These are phyloP conservation scores for Aurinia saxatilis DNA, from an alignment of 345 rosid species.

Conservation along the genomic window DNA sequence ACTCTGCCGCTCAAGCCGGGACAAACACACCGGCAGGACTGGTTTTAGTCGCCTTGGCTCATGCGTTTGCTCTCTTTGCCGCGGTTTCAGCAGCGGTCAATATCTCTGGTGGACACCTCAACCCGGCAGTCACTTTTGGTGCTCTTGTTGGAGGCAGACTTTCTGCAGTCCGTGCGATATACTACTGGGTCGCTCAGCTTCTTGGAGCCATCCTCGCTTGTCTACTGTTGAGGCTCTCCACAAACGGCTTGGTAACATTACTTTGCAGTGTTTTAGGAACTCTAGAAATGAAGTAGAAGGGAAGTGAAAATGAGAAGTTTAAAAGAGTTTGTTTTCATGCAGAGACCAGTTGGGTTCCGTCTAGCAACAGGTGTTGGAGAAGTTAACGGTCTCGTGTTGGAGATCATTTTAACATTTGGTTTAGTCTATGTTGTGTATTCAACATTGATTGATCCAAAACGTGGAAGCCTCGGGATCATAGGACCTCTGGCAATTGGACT, in stretches of 20 bases:
- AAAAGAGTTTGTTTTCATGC: conserved; percentile 19
- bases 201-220: conserved; percentile 56
- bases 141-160: conserved; percentile 70
- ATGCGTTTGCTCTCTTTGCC: conserved; percentile 53
- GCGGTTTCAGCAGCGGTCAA: conserved; percentile 58
- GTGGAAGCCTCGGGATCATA: conserved; percentile 31
- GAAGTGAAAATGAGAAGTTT: no score
- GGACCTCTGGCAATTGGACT: conserved; percentile 31
- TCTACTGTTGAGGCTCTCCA: conserved; percentile 49
- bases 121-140: conserved; percentile 78
- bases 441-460: conserved; percentile 30
- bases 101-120: conserved; percentile 69
- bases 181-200: conserved; percentile 75
- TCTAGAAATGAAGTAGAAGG: no score
- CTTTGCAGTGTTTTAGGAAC: no score
- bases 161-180: conserved; percentile 44
- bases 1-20: conserved; percentile 19
- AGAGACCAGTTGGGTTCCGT: conserved; percentile 62
- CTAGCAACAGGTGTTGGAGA: conserved; percentile 45
- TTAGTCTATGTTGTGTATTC: conserved; percentile 29
- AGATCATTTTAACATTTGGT: conserved; percentile 31
- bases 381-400: conserved; percentile 32
- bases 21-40: conserved; percentile 39
- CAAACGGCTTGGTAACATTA: conserved; percentile 53
- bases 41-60: conserved; percentile 53